phyloP scores from a whole-genome alignment of 2,329 filamentous ascomycete species.

The Leptographium wingfieldii region DNA sequence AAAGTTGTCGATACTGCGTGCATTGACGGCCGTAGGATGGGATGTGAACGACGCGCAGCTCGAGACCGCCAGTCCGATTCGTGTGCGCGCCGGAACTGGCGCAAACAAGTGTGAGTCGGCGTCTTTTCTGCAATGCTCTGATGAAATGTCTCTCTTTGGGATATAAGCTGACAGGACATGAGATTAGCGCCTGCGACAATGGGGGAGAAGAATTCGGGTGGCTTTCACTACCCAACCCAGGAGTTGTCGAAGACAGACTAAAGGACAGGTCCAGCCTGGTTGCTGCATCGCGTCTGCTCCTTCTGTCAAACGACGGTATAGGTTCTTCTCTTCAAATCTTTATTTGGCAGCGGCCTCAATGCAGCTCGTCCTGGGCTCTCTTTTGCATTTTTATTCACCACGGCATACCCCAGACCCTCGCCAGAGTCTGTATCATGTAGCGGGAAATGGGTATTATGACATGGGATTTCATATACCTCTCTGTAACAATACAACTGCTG shows the following conservation, averaged over 20 bases:
- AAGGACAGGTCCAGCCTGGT: background rate
- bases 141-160: no score
- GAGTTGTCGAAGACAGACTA: background rate
- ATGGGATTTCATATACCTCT: background rate
- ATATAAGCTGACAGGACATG: background rate
- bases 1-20: conserved; percentile 21
- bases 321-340: background rate
- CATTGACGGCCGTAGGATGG: conserved; percentile 44
- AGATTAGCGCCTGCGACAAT: background rate
- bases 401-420: background rate
- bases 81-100: conserved; percentile 22
- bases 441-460: background rate
- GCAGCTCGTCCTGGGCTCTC: background rate
- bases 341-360: background rate
- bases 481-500: background rate
- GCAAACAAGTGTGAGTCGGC: conserved; percentile 16
- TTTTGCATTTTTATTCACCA: background rate
- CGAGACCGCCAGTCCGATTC: conserved; percentile 46
- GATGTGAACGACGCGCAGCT: conserved; percentile 50
- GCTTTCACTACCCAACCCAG: background rate
- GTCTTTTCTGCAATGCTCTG: background rate
- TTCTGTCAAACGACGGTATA: background rate
- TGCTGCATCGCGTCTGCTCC: background rate
- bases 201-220: background rate
- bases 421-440: background rate